Evolutionary conservation across 2,329 filamentous ascomycete species (phyloP), one percentile per base, ranked within the genome.

Genomic region (Blastomyces parvus): DNA sequence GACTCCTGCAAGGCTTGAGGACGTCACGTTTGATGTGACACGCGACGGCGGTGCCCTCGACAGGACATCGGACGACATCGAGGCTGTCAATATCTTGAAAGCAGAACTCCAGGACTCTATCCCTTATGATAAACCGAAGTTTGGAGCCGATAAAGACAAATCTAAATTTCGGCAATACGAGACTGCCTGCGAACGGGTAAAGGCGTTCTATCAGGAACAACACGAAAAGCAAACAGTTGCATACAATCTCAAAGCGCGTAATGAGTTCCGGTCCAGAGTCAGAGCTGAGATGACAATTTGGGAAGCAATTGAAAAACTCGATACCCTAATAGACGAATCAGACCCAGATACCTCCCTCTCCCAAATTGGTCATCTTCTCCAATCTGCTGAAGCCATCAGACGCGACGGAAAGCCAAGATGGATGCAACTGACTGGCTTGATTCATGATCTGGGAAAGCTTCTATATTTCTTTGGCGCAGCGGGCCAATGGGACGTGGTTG

Each of bases 401-500:
- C 86, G 88, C 59, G 91, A 96, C 73, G 69, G 70, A 17, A 71
- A 72, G 60, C 71, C 72, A 53, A 65, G 71, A 58, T 74, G 71
- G 72, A 73, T 74, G 72, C 72, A 74, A 59, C 62, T 74, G 17
- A 72, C 71, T 1, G 72, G 71, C 36, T 64, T 74, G 36, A 79
- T 80, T 62, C 71, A 74, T 62, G 72, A 74, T 38, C 65, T 73
- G 9, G 71, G 71, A n/a, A 73, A 73, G 63, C 68, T 73, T 2
- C 64, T 73, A 14, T 70, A 69, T 63, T 72, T 73, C 67, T 73
- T 69, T 78, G 89, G 86, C 64, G 90, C 89, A n/a, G 80, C 88
- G 70, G 91, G 91, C 59, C 91, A 96, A 78, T 96, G 91, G 91
- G 91, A 95, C 72, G 91, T 96, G 4, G 91, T 96, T 33, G 91